Evolutionary conservation across 2,329 filamentous ascomycete species (phyloP).

Genomic region (Grosmannia serpens): DNA sequence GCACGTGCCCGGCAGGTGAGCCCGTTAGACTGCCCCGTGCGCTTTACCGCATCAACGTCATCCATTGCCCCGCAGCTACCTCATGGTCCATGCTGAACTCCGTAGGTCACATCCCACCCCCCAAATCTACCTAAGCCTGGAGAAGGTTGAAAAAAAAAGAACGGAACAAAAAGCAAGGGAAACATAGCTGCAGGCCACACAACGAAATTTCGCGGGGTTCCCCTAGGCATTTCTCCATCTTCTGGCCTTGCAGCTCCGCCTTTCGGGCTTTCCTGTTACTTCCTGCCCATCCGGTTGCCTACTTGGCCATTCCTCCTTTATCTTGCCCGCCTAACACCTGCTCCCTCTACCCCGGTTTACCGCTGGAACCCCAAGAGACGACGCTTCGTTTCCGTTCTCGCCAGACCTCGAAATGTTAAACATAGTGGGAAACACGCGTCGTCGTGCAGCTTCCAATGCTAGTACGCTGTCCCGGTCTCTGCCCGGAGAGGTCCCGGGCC

Average conservation of each 20-base stretch:
- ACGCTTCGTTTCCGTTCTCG: neutral
- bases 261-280: neutral
- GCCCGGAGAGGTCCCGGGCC: neutral
- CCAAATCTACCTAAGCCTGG: neutral
- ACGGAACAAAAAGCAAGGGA: neutral
- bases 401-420: slow-evolving; percentile 6
- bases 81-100: neutral
- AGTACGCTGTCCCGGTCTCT: slow-evolving; percentile 18
- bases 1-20: neutral
- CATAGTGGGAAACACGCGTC: slow-evolving; percentile 13
- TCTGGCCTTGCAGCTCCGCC: neutral
- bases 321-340: neutral
- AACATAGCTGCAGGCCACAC: neutral
- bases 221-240: neutral
- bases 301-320: neutral
- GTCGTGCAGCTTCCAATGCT: slow-evolving; percentile 22
- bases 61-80: neutral
- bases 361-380: neutral
- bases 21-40: neutral
- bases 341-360: neutral
- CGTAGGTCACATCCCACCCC: neutral
- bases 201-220: neutral
- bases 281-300: neutral
- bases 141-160: neutral
- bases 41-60: neutral